Evolutionary conservation across 805 yeast genomes (phyloP), one percentile per base, ranked within the genome.

Genomic region (Kuraishia floccosa): DNA sequence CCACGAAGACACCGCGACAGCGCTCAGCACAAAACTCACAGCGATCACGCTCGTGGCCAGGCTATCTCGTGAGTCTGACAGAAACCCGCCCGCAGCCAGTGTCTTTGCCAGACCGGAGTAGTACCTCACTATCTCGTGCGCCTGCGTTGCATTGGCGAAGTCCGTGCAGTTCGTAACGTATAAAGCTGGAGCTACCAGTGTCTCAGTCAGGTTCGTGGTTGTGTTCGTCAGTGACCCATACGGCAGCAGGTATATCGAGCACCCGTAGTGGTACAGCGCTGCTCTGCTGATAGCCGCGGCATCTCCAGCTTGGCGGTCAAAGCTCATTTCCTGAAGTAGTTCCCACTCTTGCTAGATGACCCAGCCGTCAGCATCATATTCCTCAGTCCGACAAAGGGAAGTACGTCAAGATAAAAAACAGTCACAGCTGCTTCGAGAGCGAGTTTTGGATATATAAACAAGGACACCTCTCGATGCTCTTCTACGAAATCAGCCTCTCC

Each of bases 1-100:
- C 93, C 93, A 83, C 17, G 76, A 60, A 11, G 77, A 65, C 5
- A 72, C 70, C 36, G 73, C 71, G 13, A 70, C 58, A 0, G 76
- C 71, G 33, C 72, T 61, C 4, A 67, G 45, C n/a, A 66, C 65
- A 50, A 71, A 75, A 27, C 68, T 52, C 3, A 74, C 52, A 25
- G 63, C 48, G 2, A 63, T 47, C 27, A 61, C 56, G 11, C 70
- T 57, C 16, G 51, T 47, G 4, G 42, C 37, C 32, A 63, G 65
- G 1, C 42, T 35, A 33, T 64, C 68, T 33, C 47, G 37, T 19
- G 9, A n/a, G 8, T 20, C 14, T n/a, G 28, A 18, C 10, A 28
- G 10, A 6, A 16, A 12, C 6, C 22, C 22, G 7, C 13, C 23
- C 3, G 22, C 22, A 12, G 25, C 13, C 13, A 20, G 4, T 18